phyloP scores from a whole-genome alignment of 352 stramenopile genomes.

The Phytophthora sp. region DNA sequence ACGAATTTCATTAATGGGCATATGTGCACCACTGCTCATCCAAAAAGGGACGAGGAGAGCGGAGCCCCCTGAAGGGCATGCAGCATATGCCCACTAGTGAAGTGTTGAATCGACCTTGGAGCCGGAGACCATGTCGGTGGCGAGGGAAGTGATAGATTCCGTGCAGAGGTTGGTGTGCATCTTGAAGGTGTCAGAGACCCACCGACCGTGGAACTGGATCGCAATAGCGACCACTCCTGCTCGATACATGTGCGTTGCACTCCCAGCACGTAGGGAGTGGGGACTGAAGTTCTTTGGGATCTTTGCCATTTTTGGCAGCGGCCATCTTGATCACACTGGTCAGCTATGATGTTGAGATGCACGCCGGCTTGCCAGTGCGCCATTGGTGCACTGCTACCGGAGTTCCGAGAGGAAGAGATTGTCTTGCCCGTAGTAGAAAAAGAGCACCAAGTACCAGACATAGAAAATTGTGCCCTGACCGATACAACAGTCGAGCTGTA shows the following conservation, averaged over 20 bases:
- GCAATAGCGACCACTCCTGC: neutral
- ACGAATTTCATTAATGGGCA: no score
- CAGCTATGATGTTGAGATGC: neutral
- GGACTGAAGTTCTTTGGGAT: neutral
- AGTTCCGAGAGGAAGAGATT: neutral
- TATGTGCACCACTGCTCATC: no score
- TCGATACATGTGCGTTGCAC: no score
- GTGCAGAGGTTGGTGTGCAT: neutral
- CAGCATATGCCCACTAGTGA: no score
- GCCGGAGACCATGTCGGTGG: no score
- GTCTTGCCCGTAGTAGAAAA: neutral
- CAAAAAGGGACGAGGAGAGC: no score
- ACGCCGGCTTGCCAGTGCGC: neutral
- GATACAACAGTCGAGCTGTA: neutral
- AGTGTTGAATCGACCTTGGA: no score
- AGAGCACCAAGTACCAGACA: neutral
- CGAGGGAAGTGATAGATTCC: no score
- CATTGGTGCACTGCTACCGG: neutral
- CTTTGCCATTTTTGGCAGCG: neutral
- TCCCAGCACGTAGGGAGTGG: no score
- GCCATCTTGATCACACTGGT: neutral
- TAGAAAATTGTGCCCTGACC: neutral
- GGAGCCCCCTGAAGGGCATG: no score
- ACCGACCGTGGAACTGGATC: neutral
- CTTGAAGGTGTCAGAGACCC: neutral